Base-by-base conservation (phyloP, 305 asterid species). In the Fraxinus greggii region DNA sequence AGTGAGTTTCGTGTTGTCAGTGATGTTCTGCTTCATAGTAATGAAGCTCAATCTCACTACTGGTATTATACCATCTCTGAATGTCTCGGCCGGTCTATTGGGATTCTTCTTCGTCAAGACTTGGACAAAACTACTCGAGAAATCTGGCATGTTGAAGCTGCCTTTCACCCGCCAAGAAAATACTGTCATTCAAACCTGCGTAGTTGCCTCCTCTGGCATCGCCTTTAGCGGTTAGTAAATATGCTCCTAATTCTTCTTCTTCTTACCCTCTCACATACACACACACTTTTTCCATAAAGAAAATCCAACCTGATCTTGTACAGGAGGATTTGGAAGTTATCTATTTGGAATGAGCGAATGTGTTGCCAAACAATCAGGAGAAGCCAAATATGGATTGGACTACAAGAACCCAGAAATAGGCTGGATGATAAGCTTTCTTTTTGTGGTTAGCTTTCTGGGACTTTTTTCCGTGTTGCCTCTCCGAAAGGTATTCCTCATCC, bases 371-470 rank as follows among this genome's bases (percentile, higher is more conserved):
- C 83, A 80, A 7, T 81, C 88, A 21, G 81, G 69, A 36, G 82
- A 69, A 73, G 84, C 79, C 13, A 87, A 82, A 29, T 73, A 75
- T 12, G 80, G 70, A 28, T 36, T 61, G 13, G 36, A 59, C 21
- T 40, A 73, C 32, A 88, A 86, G 85, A 85, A 85, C 67, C 90
- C 87, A 6, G 26, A 85, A 67, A 31, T 86, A 48, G 89, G 87
- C 6, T 90, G 93, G 93, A 89, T 90, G 88, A 90, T 87, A 2
- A 78, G 73, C 9, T 90, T 89, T 82, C 90, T 89, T 15, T 79
- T 86, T 42, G 86, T 85, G 9, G 93, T 90, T n/a, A 86, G 90
- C 81, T 87, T 90, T 72, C 78, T 85, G 2, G 93, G 93, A 17
- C 87, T 90, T 78, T 89, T 88, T 72, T 80, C 89, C 0, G 85